phyloP scores from a whole-genome alignment of 1,284 basidiomycete species.

The Bjerkandera adusta region DNA sequence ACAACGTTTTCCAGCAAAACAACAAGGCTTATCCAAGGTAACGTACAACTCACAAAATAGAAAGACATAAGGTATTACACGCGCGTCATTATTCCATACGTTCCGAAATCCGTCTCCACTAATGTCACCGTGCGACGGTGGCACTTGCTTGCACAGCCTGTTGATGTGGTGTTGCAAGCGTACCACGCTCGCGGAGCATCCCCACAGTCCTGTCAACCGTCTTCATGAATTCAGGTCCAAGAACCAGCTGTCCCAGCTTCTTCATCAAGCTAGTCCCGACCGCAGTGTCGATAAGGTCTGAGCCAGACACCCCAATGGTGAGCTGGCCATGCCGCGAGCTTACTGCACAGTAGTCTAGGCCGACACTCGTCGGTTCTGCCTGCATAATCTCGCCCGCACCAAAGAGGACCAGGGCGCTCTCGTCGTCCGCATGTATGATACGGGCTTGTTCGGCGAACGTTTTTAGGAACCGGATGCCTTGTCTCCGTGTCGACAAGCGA shows the following conservation, averaged over 20 bases:
- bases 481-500: constrained; percentile 20
- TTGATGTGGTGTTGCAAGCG: background rate
- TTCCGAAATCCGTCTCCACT: background rate
- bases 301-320: constrained; percentile 27
- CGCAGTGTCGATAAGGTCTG: constrained; percentile 23
- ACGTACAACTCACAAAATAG: constrained; percentile 4
- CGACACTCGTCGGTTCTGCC: constrained; percentile 13
- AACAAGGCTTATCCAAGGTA: too few relatives aligned
- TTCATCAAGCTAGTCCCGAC: constrained; percentile 12
- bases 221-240: constrained; percentile 16
- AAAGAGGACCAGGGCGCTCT: constrained; percentile 26
- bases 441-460: constrained; percentile 25
- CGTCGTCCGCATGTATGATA: constrained; percentile 24
- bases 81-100: background rate
- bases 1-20: too few relatives aligned
- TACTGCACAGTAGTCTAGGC: constrained; percentile 20
- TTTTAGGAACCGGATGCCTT: constrained; percentile 26
- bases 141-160: background rate
- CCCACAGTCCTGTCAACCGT: too few relatives aligned
- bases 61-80: constrained; percentile 6
- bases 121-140: background rate
- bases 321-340: constrained; percentile 25
- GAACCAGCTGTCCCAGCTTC: constrained; percentile 22
- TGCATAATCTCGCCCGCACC: constrained; percentile 12
- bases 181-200: constrained; percentile 9